These are phyloP conservation scores for Rubus parviflorus DNA, from an alignment of 306 rosid genomes.

Conservation along the genomic window DNA sequence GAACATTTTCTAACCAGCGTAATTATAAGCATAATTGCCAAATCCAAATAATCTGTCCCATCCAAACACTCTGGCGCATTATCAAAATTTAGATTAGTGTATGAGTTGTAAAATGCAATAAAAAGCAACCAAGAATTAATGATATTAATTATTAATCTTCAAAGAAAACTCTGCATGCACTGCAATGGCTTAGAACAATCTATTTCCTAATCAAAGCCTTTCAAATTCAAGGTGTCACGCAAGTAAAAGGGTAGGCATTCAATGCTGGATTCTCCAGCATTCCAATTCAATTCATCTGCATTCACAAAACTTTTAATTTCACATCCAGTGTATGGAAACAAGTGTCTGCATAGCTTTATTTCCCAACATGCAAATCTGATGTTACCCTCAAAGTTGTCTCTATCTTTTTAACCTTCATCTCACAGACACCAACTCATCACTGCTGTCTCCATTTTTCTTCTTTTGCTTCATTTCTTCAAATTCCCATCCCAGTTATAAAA, in stretches of 20 bases:
- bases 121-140: neutral
- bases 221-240: conserved; percentile 6
- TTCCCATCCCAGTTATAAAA: neutral
- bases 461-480: neutral
- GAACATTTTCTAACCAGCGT: too few species aligned
- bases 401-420: neutral
- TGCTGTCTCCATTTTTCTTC: neutral
- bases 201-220: neutral
- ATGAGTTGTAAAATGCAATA: neutral
- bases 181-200: neutral
- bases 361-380: neutral
- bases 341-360: neutral
- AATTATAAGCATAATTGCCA: too few species aligned
- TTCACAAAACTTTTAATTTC: neutral
- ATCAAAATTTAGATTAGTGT: neutral
- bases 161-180: neutral
- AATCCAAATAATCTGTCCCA: neutral
- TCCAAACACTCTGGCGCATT: neutral
- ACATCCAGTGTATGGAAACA: neutral
- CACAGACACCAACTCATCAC: neutral
- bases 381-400: neutral
- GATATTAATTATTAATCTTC: neutral
- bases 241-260: neutral
- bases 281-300: neutral
- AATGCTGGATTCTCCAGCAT: conserved; percentile 4